phyloP scores from a whole-genome alignment of 2,329 filamentous ascomycete species.

The Akanthomyces lecanii region DNA sequence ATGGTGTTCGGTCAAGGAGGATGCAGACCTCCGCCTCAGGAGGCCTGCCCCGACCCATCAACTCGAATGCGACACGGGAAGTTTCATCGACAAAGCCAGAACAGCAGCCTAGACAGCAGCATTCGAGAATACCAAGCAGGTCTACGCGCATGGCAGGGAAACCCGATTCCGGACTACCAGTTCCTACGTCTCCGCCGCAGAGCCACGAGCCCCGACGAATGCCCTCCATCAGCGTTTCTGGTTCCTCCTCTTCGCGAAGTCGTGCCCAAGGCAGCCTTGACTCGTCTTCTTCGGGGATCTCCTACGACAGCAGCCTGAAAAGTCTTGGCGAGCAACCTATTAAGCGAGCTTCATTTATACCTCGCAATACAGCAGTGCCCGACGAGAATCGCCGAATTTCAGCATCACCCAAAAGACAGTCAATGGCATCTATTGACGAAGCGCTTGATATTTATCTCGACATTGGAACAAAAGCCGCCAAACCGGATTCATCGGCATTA shows the following conservation, averaged over 20 bases:
- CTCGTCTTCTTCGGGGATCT: slow-evolving; percentile 32
- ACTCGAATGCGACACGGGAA: neutral
- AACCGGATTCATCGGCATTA: slow-evolving; percentile 40
- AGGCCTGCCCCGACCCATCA: neutral
- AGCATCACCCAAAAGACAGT: slow-evolving; percentile 1
- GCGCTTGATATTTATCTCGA: slow-evolving; percentile 19
- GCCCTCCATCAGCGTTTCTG: slow-evolving; percentile 34
- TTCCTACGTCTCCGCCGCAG: slow-evolving; percentile 1
- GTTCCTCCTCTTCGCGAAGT: slow-evolving; percentile 31
- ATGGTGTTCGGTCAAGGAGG: slow-evolving; percentile 11
- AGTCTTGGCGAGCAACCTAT: slow-evolving; percentile 40
- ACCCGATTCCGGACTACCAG: neutral
- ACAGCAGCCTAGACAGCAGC: neutral
- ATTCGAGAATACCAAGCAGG: slow-evolving; percentile 13
- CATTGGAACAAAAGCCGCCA: slow-evolving; percentile 31
- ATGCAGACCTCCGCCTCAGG: neutral
- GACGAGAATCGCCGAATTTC: slow-evolving; percentile 23
- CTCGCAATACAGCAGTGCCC: slow-evolving; percentile 33
- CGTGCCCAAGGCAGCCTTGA: slow-evolving; percentile 31
- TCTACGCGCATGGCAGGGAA: neutral
- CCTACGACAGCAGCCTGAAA: slow-evolving; percentile 29
- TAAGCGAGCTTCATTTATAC: slow-evolving; percentile 46
- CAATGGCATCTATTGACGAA: slow-evolving; percentile 9
- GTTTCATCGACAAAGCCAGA: neutral
- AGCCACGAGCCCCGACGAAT: slow-evolving; percentile 42